A percentile compares a stretch with the other conserved stretches of the same genome.
Conservation (phyloP, 345 rosid species). For the Rhodamnia rubescens region DNA sequence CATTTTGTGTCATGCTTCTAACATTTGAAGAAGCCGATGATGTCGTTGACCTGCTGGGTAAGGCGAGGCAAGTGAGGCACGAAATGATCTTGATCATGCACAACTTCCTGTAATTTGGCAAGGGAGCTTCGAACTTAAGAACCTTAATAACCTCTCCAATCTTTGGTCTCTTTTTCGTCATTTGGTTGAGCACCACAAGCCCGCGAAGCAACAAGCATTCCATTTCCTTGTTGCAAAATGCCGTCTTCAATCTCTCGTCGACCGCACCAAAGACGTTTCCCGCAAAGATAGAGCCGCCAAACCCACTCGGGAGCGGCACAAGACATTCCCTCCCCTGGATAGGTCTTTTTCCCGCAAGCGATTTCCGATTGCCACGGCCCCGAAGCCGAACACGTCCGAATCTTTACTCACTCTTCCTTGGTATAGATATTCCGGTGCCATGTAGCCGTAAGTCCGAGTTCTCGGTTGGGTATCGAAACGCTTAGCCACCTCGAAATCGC, state of each 20-base stretch:
- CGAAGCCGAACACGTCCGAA: no score
- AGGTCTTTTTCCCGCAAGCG: not conserved
- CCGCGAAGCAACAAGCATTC: slow-evolving; percentile 4
- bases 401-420: no score
- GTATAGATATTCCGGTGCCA: no score
- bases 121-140: not conserved
- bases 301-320: not conserved
- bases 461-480: no score
- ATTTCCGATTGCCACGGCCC: no score
- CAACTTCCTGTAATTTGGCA: not conserved
- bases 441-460: no score
- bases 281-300: not conserved
- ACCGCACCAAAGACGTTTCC: not conserved
- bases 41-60: no score
- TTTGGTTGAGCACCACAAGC: slow-evolving; percentile 5
- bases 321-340: not conserved
- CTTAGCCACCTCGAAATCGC: no score
- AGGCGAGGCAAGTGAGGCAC: not conserved
- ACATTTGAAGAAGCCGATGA: no score
- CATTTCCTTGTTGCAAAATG: not conserved
- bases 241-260: not conserved
- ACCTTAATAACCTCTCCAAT: not conserved
- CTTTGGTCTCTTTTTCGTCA: not conserved
- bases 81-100: not conserved
- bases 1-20: no score